Evolutionary conservation across 2,329 filamentous ascomycete genomes (phyloP), one percentile per base, ranked within the genome.

Genomic region (Dryadomyces quercus-mongolicae): DNA sequence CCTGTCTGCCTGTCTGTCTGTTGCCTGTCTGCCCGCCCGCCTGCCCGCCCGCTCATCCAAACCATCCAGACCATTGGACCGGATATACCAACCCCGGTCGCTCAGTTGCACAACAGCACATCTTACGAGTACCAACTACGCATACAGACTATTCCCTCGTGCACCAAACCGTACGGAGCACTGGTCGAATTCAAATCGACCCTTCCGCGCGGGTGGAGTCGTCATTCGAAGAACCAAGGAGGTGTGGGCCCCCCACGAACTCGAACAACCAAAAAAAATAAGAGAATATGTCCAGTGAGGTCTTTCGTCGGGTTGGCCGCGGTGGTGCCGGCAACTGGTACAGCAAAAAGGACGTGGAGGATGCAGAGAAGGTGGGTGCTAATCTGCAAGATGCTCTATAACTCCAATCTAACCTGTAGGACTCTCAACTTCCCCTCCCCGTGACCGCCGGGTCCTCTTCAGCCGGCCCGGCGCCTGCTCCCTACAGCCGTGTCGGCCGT

Each of bases 271-370:
- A 15, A 50, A n/a, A 40, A 18, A 16, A 49, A 4, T 13, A n/a
- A 2, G 12, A 1, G 13, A n/a, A 34, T 21, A 65, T 60, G 66
- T 65, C 62, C 63, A 63, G 62, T 55, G 76, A 76, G 60, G 70
- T 70, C 51, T 76, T 75, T 59, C 71, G 71, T 59, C 73, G 72
- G 56, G 71, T 75, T 45, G 81, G 82, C 54, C 77, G 82, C 50
- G 82, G 82, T 53, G 82, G 82, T 51, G 81, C 81, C 6, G 82
- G 82, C 52, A 85, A 85, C 66, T 82, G 76, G 64, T 75, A 74
- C 62, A 71, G 71, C 62, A 72, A 75, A 58, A 71, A 75, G 59
- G 73, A 80, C 55, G 65, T 76, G 18, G 36, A 43, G 18, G 36
- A 42, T 6, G 20, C 36, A n/a, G 18, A 31, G 36, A 51, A 53